Percentiles rank a stretch among this genome's conserved stretches.
phyloP scores from a whole-genome alignment of 1,284 basidiomycete genomes.

The Cronartium quercuum region DNA sequence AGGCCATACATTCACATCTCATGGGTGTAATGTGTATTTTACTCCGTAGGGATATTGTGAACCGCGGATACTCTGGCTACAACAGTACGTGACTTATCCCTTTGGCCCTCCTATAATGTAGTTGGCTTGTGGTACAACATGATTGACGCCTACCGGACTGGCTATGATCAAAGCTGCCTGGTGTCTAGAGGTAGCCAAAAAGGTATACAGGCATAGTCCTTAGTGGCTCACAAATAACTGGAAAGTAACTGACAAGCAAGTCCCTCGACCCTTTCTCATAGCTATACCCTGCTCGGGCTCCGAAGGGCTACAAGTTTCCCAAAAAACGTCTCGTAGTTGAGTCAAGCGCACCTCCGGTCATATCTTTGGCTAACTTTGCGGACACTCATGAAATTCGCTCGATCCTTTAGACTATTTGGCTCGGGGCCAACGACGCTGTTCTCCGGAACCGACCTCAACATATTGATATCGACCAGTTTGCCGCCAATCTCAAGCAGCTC shows the following conservation, averaged over 20 bases:
- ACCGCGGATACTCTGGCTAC: slow-evolving; percentile 34
- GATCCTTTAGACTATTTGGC: slow-evolving; percentile 29
- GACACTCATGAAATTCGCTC: background rate
- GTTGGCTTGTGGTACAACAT: background rate
- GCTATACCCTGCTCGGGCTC: background rate
- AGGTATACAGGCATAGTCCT: background rate
- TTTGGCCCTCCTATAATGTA: background rate
- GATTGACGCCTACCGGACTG: background rate
- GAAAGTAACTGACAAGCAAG: background rate
- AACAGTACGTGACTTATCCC: slow-evolving; percentile 16
- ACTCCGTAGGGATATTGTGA: slow-evolving; percentile 28
- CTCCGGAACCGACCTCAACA: slow-evolving; percentile 24
- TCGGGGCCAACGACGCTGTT: slow-evolving; percentile 36
- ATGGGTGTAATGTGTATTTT: background rate
- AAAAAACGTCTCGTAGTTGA: slow-evolving; percentile 32
- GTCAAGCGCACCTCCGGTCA: background rate
- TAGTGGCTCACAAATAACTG: background rate
- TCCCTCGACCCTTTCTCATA: background rate
- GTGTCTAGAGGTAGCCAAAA: slow-evolving; percentile 29
- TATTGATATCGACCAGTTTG: slow-evolving; percentile 9
- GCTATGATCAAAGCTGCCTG: slow-evolving; percentile 8
- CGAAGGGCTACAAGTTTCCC: background rate
- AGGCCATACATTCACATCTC: background rate
- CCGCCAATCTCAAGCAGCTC: slow-evolving; percentile 14
- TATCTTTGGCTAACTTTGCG: background rate